phyloP scores from a whole-genome alignment of 139 green algal genomes.

The Chlamydomonas sp. region DNA sequence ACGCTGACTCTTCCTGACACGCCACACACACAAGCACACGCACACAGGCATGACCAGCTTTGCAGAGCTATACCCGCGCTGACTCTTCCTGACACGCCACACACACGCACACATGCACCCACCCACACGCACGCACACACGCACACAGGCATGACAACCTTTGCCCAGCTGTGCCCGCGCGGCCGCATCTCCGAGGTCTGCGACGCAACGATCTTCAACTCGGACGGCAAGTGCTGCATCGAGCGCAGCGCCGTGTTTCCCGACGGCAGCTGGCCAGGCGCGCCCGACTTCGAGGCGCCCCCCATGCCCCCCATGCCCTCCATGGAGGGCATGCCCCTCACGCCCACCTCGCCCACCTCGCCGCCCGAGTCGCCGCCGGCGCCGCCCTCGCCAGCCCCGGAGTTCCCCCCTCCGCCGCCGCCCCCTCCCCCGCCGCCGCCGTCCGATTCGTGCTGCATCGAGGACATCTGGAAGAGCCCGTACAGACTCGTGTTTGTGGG shows the following conservation, averaged over 20 bases:
- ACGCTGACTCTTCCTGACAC: background rate
- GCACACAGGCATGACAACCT: background rate
- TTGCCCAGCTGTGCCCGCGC: constrained; percentile 17
- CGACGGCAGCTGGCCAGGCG: constrained; percentile 3
- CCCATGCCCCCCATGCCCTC: background rate
- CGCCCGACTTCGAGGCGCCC: background rate
- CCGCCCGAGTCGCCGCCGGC: background rate
- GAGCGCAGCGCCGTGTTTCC: constrained; percentile 18
- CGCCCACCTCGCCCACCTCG: background rate
- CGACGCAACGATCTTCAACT: constrained; percentile 32
- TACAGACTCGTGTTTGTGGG: constrained; percentile 27
- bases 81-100: background rate
- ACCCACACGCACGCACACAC: too few relatives aligned
- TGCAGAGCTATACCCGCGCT: background rate
- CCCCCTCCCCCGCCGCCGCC: constrained; percentile 23
- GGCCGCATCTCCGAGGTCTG: constrained; percentile 18
- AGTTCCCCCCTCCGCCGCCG: constrained; percentile 1
- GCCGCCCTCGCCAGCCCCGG: constrained; percentile 7
- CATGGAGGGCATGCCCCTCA: background rate
- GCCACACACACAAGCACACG: background rate
- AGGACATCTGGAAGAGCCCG: constrained; percentile 25
- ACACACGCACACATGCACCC: too few relatives aligned
- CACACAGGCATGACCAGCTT: background rate
- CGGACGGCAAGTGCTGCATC: constrained; percentile 24
- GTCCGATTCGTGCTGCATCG: constrained; percentile 25